Conservation (phyloP, 805 yeast genomes). For the Myxozyma udenii region DNA sequence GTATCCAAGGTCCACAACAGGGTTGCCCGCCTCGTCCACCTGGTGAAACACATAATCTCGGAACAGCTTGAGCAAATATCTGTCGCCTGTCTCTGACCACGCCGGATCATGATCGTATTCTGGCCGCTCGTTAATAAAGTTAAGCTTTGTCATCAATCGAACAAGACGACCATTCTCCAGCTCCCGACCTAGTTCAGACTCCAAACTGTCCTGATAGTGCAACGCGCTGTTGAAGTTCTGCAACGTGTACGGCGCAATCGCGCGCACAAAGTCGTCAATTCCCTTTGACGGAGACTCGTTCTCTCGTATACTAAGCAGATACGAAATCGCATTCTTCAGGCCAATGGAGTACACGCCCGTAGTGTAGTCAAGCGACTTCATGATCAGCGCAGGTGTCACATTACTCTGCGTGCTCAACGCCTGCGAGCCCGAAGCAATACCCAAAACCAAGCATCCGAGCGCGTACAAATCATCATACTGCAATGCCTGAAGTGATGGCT, state of each 20-base stretch:
- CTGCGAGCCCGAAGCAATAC: constrained; percentile 43
- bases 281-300: constrained; percentile 15
- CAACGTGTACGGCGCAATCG: constrained; percentile 33
- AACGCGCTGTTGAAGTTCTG: constrained; percentile 32
- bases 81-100: constrained; percentile 74
- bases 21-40: constrained; percentile 69
- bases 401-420: constrained; percentile 6
- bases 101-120: constrained; percentile 54
- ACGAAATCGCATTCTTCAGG: constrained; percentile 15
- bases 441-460: constrained; percentile 60
- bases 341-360: constrained; percentile 18
- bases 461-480: constrained; percentile 56
- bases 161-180: constrained; percentile 86
- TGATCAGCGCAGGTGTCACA: constrained; percentile 6
- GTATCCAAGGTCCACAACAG: constrained; percentile 77
- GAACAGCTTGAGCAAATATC: constrained; percentile 70
- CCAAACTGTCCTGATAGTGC: constrained; percentile 35
- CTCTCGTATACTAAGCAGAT: constrained; percentile 7
- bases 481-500: constrained; percentile 32
- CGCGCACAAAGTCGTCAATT: constrained; percentile 30
- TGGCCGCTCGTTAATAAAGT: constrained; percentile 72
- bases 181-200: constrained; percentile 55
- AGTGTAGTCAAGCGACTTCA: constrained; percentile 15
- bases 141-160: constrained; percentile 75
- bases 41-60: constrained; percentile 85